Percentiles rank a stretch among this genome's conserved stretches.
phyloP scores from a whole-genome alignment of 148 eudicot species.

The Fagopyrum homotropicum region DNA sequence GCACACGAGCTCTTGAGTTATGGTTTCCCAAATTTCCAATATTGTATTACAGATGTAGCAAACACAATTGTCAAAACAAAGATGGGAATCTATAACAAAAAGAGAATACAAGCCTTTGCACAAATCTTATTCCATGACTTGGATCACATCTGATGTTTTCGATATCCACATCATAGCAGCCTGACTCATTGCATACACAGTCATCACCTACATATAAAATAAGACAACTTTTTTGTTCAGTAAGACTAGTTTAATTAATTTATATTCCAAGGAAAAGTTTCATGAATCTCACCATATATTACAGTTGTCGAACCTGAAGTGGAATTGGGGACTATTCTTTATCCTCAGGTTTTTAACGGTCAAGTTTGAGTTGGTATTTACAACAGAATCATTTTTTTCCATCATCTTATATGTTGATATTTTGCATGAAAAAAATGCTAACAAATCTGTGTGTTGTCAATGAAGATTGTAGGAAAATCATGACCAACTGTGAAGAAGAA shows the following conservation, averaged over 20 bases:
- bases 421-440: no score
- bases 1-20: no score
- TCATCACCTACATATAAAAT: conserved; percentile 58
- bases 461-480: no score
- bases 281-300: conserved; percentile 44
- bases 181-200: conserved; percentile 82
- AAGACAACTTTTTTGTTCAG: not conserved
- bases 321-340: conserved; percentile 69
- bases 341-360: conserved; percentile 39
- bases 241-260: not conserved
- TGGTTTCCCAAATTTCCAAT: no score
- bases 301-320: conserved; percentile 77
- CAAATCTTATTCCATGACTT: conserved; percentile 87
- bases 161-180: conserved; percentile 76
- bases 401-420: no score
- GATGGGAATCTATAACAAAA: not conserved
- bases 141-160: conserved; percentile 75
- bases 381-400: no score
- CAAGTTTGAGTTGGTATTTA: no score
- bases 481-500: no score
- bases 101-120: not conserved
- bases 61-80: no score
- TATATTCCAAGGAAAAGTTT: not conserved
- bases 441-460: no score
- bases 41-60: no score